These are phyloP conservation scores for Aspergillus cavernicola DNA, from an alignment of 495 filamentous ascomycete species.

Conservation along the genomic window DNA sequence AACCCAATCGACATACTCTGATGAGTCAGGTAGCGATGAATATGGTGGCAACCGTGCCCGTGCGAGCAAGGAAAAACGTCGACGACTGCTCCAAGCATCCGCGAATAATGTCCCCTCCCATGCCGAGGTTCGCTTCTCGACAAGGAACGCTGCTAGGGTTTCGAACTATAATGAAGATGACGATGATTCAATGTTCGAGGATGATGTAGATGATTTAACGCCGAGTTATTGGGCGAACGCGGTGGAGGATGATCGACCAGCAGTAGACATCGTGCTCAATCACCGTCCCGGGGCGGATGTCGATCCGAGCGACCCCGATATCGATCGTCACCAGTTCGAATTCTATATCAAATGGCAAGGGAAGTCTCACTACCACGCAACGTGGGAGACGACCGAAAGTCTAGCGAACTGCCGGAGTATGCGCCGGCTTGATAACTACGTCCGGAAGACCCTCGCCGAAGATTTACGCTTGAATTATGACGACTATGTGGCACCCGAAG, in stretches of 20 bases:
- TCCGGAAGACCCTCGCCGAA: constrained; percentile 70
- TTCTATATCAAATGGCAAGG: constrained; percentile 98
- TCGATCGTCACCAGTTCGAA: constrained; percentile 77
- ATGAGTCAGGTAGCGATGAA: constrained; percentile 54
- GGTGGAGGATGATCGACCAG: constrained; percentile 68
- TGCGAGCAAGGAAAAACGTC: constrained; percentile 67
- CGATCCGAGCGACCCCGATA: constrained; percentile 49
- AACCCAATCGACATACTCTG: constrained; percentile 40
- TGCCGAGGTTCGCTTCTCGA: constrained; percentile 85
- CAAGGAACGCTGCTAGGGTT: constrained; percentile 77
- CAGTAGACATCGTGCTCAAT: constrained; percentile 85
- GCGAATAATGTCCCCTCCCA: constrained; percentile 54
- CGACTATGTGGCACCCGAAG: constrained; percentile 74
- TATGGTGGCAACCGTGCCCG: constrained; percentile 72
- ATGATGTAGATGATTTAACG: constrained; percentile 54
- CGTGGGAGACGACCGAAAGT: constrained; percentile 79
- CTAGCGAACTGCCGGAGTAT: constrained; percentile 68
- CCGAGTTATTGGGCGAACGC: constrained; percentile 62
- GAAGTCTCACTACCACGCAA: constrained; percentile 89
- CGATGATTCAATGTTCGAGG: constrained; percentile 70
- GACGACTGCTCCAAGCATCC: constrained; percentile 58
- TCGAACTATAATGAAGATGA: constrained; percentile 87
- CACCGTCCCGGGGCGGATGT: constrained; percentile 72
- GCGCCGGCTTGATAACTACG: constrained; percentile 90
- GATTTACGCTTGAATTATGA: constrained; percentile 67